These are phyloP conservation scores for Halophytophthora polymorphica DNA, from an alignment of 352 stramenopile species.

Conservation along the genomic window DNA sequence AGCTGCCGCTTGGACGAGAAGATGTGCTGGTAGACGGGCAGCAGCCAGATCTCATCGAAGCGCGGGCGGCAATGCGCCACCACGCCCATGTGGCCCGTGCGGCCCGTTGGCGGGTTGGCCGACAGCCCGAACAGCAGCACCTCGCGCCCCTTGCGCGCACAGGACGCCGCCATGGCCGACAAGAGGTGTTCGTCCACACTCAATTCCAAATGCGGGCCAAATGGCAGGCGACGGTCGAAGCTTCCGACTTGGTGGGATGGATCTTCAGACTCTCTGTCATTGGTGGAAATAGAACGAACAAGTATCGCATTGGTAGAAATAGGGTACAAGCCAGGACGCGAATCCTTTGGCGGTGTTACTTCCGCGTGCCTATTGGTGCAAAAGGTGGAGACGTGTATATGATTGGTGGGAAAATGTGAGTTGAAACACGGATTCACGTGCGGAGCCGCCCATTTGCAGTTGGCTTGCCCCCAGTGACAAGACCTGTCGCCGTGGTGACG, in stretches of 20 bases:
- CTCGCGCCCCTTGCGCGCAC: slow-evolving; percentile 14
- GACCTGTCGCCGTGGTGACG: no score
- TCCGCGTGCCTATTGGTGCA: no score
- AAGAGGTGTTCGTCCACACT: no score
- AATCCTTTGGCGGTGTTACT: no score
- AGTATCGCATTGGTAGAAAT: slow-evolving; percentile 19
- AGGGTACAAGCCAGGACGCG: neutral
- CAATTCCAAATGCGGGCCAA: no score
- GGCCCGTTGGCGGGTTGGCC: slow-evolving; percentile 76
- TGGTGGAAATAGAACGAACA: slow-evolving; percentile 16
- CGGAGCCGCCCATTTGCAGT: no score
- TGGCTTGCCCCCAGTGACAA: no score
- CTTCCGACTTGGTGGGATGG: no score
- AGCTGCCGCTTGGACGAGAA: slow-evolving; percentile 78
- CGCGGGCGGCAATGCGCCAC: slow-evolving; percentile 52
- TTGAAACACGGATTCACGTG: no score
- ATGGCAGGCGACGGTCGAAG: no score
- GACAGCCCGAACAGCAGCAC: slow-evolving; percentile 86
- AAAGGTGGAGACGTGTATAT: no score
- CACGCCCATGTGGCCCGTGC: slow-evolving; percentile 76
- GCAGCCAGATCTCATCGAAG: slow-evolving; percentile 88
- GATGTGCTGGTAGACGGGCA: slow-evolving; percentile 89
- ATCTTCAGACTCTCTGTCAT: slow-evolving; percentile 5
- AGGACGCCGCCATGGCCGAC: slow-evolving; percentile 5
- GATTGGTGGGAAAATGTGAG: no score